A percentile compares a stretch with the other conserved stretches of the same genome.
Conservation (phyloP, 1,284 basidiomycete genomes). For the Rhodotorula sp. region DNA sequence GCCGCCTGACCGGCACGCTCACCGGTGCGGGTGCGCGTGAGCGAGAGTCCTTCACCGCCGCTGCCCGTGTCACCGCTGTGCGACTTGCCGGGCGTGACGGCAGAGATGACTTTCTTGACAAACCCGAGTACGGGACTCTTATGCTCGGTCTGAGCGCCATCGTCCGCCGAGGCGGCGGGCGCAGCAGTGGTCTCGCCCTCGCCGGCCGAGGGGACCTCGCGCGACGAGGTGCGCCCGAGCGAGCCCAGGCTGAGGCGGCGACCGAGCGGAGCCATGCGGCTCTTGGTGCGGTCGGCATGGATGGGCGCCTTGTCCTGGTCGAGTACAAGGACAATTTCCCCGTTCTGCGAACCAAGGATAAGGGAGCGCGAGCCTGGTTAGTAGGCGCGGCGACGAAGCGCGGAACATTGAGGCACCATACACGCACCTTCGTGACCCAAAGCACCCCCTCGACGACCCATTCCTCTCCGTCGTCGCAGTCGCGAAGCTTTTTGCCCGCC, state of each 20-base stretch:
- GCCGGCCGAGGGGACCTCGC: not conserved
- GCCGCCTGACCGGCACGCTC: not conserved
- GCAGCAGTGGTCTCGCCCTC: too few species aligned
- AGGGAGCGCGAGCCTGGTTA: not conserved
- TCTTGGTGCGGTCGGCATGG: not conserved
- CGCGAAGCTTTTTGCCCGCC: conserved; percentile 1
- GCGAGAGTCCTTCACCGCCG: not conserved
- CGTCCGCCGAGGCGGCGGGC: not conserved
- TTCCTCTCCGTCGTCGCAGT: conserved; percentile 2
- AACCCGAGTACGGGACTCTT: conserved; percentile 1
- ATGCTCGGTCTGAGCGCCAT: not conserved
- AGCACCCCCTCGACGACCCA: conserved; percentile 24
- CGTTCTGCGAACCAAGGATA: not conserved
- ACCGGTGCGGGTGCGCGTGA: conserved; percentile 7
- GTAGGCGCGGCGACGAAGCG: not conserved
- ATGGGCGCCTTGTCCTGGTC: conserved; percentile 12
- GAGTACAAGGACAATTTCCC: conserved; percentile 13
- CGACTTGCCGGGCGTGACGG: conserved; percentile 15
- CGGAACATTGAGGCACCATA: not conserved
- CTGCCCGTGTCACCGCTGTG: not conserved
- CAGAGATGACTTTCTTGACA: conserved; percentile 21
- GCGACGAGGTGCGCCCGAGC: not conserved
- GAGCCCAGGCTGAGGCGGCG: conserved; percentile 10
- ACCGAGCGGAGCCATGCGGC: not conserved
- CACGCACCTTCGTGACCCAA: conserved; percentile 27